Base-by-base conservation (phyloP, 495 filamentous ascomycete species). In the Lasiosphaeriaceae sp. region DNA sequence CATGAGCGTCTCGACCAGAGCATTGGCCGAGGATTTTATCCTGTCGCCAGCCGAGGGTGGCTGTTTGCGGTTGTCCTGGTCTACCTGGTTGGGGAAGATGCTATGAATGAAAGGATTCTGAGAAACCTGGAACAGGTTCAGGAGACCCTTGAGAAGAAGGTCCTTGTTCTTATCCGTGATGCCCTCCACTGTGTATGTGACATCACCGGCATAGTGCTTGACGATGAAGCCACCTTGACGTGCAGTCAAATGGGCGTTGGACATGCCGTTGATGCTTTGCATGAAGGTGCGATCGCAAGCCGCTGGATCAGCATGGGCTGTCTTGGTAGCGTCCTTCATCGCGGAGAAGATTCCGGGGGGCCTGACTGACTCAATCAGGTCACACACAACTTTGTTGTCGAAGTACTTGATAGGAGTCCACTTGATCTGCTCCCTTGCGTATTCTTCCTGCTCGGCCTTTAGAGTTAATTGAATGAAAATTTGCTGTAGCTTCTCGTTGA, bases 151-250 rank as follows among this genome's bases (percentile, higher is more conserved):
- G 48, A 97, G 76, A 48, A 99, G 79, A 67, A 94, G 90, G 65
- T 99, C 95, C 80, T 97, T 99, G 80, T 97, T 99, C 80, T 97
- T 99, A 67, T 99, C 95, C 3, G 95, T 99, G 83, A 99, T 99
- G 52, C 95, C 95, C 39, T 94, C 89, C 23, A 99, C 84, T 16
- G 89, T 88, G 72, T 99, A 99, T 65, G 84, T 89, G 58, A 99
- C 95, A 74, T 99, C 95, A 73, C 95, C 95, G 52, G 95, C 95
- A 65, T 99, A 99, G 71, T 99, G 95, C 76, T 97, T 99, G 73
- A 99, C 87, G 59, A 99, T 90, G 73, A 99, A 99, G 62, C 91
- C 91, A 37, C 93, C 93, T 71, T 97, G 93, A 8, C 95, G 85
- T 50, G 86, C 88, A 54, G 94, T 90, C 56, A 99, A 90, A 67